These are phyloP conservation scores for Talaromyces sp. DNA, from an alignment of 2,329 filamentous ascomycete species.

Conservation along the genomic window DNA sequence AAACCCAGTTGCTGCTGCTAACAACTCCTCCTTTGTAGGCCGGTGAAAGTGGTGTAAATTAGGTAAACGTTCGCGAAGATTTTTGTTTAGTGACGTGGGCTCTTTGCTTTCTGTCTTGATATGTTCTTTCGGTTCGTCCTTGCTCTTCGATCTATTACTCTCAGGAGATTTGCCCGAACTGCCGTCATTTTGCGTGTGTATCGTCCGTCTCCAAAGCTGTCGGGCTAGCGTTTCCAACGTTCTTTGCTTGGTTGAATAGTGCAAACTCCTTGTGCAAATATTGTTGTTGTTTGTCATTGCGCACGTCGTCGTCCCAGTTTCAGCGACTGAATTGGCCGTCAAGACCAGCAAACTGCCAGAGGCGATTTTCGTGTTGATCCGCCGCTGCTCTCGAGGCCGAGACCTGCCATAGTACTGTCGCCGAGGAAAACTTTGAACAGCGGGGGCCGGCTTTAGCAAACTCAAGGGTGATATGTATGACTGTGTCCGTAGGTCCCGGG, in stretches of 20 bases:
- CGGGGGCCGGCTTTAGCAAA: constrained; percentile 9
- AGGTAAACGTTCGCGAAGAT: constrained; percentile 57
- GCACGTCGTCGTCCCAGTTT: constrained; percentile 29
- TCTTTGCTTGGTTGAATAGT: constrained; percentile 15
- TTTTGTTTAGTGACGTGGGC: constrained; percentile 22
- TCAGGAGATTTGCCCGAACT: constrained; percentile 12
- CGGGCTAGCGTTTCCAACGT: constrained; percentile 14
- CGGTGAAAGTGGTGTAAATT: constrained; percentile 64
- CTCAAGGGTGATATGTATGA: constrained; percentile 18
- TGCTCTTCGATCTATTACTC: constrained; percentile 13
- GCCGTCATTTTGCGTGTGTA: constrained; percentile 26
- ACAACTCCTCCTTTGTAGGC: constrained; percentile 86
- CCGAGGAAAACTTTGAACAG: constrained; percentile 10
- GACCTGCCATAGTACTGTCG: constrained; percentile 3
- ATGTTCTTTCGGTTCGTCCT: constrained; percentile 4
- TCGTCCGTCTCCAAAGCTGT: constrained; percentile 24
- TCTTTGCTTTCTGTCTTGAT: constrained; percentile 11
- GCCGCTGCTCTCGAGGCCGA: constrained; percentile 20
- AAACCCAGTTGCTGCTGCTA: constrained; percentile 87
- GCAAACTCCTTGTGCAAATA: constrained; percentile 19
- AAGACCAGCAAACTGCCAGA: constrained; percentile 50
- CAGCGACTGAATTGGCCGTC: constrained; percentile 25
- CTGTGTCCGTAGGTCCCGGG: constrained; percentile 22
- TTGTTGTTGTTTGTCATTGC: constrained; percentile 26
- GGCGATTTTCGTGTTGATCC: constrained; percentile 49